Evolutionary conservation across 2,329 filamentous ascomycete species (phyloP).

Genomic region (Aspergillus oerlinghausenensis): DNA sequence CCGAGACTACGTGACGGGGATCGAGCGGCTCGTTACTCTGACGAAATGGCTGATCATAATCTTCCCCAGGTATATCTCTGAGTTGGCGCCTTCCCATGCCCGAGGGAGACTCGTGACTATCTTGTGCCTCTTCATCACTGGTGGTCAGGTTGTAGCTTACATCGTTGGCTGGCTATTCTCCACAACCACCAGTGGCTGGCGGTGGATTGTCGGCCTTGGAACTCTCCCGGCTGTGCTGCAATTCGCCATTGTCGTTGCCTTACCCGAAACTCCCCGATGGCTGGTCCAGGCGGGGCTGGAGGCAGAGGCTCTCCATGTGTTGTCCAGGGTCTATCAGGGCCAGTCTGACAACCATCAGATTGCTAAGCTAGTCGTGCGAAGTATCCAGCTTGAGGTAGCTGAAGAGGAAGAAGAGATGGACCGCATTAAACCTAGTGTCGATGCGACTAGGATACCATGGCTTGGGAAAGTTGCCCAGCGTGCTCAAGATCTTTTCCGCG

Average conservation of each 20-base stretch:
- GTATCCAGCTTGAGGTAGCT: constrained; percentile 70
- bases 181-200: constrained; percentile 64
- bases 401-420: constrained; percentile 55
- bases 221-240: constrained; percentile 72
- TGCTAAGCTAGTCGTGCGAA: constrained; percentile 58
- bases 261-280: constrained; percentile 90
- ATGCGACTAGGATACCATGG: constrained; percentile 17
- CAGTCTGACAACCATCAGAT: constrained; percentile 42
- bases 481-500: constrained; percentile 28
- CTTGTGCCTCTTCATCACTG: constrained; percentile 75
- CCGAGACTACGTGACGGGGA: not conserved
- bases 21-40: not conserved
- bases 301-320: constrained; percentile 59
- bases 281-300: constrained; percentile 65
- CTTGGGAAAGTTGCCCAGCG: constrained; percentile 23
- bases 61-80: constrained; percentile 65
- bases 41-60: not conserved
- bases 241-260: constrained; percentile 59
- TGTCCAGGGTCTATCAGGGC: constrained; percentile 60
- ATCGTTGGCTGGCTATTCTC: constrained; percentile 72
- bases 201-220: constrained; percentile 87
- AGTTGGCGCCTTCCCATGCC: constrained; percentile 71
- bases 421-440: constrained; percentile 13
- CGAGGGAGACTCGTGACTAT: constrained; percentile 78
- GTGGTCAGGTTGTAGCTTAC: constrained; percentile 87